A percentile compares a stretch with the other conserved stretches of the same genome.
Evolutionary conservation across 2,329 filamentous ascomycete species (phyloP).

Genomic region (Ophidiomyces ophidiicola): DNA sequence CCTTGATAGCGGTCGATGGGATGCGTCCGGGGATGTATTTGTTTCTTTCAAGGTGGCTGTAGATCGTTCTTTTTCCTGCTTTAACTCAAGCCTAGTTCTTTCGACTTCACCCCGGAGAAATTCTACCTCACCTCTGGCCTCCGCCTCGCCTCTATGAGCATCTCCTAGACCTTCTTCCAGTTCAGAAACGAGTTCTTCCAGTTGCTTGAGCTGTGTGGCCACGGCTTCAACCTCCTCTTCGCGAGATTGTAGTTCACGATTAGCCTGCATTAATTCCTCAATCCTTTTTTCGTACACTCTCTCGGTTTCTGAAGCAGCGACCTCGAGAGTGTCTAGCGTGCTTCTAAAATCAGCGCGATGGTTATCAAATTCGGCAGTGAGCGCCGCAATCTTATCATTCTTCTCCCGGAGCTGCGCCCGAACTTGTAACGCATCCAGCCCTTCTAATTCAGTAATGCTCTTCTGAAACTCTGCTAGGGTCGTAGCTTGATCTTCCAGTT

Average conservation of each 20-base stretch:
- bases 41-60: constrained; percentile 48
- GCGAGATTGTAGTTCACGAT: constrained; percentile 68
- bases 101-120: constrained; percentile 92
- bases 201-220: constrained; percentile 79
- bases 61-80: constrained; percentile 75
- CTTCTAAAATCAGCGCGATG: constrained; percentile 92
- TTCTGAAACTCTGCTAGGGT: constrained; percentile 82
- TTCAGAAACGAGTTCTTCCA: constrained; percentile 92
- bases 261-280: constrained; percentile 58
- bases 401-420: constrained; percentile 79
- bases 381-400: constrained; percentile 87
- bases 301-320: constrained; percentile 88
- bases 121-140: constrained; percentile 90
- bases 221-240: constrained; percentile 86
- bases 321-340: constrained; percentile 90
- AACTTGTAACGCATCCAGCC: constrained; percentile 63
- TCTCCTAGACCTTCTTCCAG: constrained; percentile 94
- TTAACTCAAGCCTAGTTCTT: constrained; percentile 72
- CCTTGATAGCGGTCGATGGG: constrained; percentile 41
- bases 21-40: constrained; percentile 21
- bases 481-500: constrained; percentile 75
- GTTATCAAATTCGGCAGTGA: constrained; percentile 88
- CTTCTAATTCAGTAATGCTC: constrained; percentile 70
- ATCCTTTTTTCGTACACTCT: constrained; percentile 67
- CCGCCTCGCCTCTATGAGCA: constrained; percentile 81